phyloP scores from a whole-genome alignment of 1,284 basidiomycete genomes.

The Marasmius sp. region DNA sequence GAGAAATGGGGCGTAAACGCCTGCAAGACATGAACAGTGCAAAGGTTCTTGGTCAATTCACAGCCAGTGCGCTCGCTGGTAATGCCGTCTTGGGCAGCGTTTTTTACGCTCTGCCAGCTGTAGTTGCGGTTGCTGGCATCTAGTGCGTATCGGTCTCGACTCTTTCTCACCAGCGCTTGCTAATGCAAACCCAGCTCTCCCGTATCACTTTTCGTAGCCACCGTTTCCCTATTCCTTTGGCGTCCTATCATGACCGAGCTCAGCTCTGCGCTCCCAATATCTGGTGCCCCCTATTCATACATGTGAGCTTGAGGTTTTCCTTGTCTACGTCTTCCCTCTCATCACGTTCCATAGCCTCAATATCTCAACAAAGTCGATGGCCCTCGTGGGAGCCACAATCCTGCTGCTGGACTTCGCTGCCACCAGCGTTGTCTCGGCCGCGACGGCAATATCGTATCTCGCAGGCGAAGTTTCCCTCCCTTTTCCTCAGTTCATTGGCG shows the following conservation, averaged over 20 bases:
- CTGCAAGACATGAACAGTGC: conserved; percentile 32
- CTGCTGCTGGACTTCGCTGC: conserved; percentile 66
- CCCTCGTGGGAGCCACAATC: conserved; percentile 59
- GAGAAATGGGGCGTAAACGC: conserved; percentile 34
- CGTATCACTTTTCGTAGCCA: conserved; percentile 61
- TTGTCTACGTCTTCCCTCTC: neutral
- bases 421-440: conserved; percentile 68
- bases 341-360: conserved; percentile 43
- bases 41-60: conserved; percentile 53
- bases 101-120: conserved; percentile 69
- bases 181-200: conserved; percentile 51
- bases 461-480: conserved; percentile 56
- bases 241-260: conserved; percentile 72
- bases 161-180: neutral
- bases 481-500: conserved; percentile 50
- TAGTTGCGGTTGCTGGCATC: conserved; percentile 55
- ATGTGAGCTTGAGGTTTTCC: conserved; percentile 35
- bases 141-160: conserved; percentile 40
- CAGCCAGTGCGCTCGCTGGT: conserved; percentile 62
- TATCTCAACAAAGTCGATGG: conserved; percentile 58
- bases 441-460: conserved; percentile 68
- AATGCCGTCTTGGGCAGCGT: conserved; percentile 70
- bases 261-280: conserved; percentile 62
- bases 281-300: conserved; percentile 70
- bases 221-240: conserved; percentile 62